phyloP scores from a whole-genome alignment of 495 filamentous ascomycete species.

The Aspergillus kassunensis region DNA sequence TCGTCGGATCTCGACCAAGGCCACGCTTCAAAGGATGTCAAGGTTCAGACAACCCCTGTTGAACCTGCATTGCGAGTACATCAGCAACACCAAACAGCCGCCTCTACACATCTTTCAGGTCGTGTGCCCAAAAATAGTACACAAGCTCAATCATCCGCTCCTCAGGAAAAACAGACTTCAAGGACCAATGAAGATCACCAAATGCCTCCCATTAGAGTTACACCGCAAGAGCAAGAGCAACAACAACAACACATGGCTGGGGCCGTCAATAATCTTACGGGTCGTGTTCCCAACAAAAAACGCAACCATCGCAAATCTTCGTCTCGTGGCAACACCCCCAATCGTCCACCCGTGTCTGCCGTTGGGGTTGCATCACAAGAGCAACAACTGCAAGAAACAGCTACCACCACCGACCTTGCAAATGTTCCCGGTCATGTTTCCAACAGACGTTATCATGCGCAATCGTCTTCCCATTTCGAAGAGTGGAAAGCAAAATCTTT shows the following conservation, averaged over 20 bases:
- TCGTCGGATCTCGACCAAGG: too few relatives aligned
- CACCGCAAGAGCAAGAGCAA: background rate
- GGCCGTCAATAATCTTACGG: too few relatives aligned
- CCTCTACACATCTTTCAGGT: too few relatives aligned
- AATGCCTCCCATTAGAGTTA: background rate
- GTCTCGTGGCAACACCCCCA: too few relatives aligned
- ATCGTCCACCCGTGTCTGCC: background rate
- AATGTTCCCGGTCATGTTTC: background rate
- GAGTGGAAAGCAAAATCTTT: slow-evolving; percentile 18
- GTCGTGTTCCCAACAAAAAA: too few relatives aligned
- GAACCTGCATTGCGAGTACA: too few relatives aligned
- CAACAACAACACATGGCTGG: background rate
- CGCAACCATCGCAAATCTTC: too few relatives aligned
- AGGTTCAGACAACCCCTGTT: too few relatives aligned
- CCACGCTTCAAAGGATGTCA: too few relatives aligned
- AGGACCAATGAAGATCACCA: slow-evolving; percentile 8
- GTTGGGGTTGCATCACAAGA: background rate
- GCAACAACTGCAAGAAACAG: background rate
- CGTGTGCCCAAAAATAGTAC: too few relatives aligned
- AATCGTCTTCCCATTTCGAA: slow-evolving; percentile 16
- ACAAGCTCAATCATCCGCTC: too few relatives aligned
- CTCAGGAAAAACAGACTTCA: slow-evolving; percentile 18
- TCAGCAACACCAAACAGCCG: too few relatives aligned
- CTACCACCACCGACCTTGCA: background rate
- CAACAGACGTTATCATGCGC: slow-evolving; percentile 4